Evolutionary conservation across 1,284 basidiomycete genomes (phyloP).

Genomic region (Pseudozyma sp.): DNA sequence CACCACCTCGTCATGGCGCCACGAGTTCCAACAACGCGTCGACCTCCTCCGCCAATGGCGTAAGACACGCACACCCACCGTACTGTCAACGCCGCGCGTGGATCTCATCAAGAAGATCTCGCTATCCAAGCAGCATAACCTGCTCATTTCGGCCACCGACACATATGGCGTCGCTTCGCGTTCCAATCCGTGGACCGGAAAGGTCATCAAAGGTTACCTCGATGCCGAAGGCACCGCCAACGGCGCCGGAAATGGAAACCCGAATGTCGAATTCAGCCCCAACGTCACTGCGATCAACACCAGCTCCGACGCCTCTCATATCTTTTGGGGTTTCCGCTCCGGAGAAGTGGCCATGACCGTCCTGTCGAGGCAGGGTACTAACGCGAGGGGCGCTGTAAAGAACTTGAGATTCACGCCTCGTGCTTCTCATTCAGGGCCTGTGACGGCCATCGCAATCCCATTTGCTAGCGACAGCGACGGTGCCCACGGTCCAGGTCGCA

Average conservation of each 20-base stretch:
- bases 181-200: constrained; percentile 78
- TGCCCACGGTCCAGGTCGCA: constrained; percentile 56
- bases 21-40: constrained; percentile 58
- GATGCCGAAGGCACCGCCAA: constrained; percentile 75
- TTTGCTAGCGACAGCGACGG: constrained; percentile 56
- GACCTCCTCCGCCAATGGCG: constrained; percentile 75
- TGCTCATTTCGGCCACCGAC: constrained; percentile 77
- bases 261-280: constrained; percentile 80
- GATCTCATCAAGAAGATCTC: constrained; percentile 60
- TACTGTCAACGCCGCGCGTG: constrained; percentile 68
- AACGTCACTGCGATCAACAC: constrained; percentile 74
- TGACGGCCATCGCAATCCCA: constrained; percentile 56
- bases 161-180: constrained; percentile 81
- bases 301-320: constrained; percentile 77
- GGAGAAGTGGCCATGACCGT: constrained; percentile 78
- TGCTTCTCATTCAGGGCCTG: constrained; percentile 48
- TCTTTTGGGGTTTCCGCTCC: constrained; percentile 80
- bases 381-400: constrained; percentile 58
- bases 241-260: constrained; percentile 79
- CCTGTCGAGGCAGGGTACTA: constrained; percentile 61
- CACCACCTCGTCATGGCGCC: constrained; percentile 68
- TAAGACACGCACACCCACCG: constrained; percentile 74
- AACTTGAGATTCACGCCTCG: constrained; percentile 52
- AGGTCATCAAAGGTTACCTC: constrained; percentile 78
- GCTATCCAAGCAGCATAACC: constrained; percentile 72